These are phyloP conservation scores for Calonectria pseudoreteaudii DNA, from an alignment of 2,329 filamentous ascomycete genomes.

Conservation along the genomic window DNA sequence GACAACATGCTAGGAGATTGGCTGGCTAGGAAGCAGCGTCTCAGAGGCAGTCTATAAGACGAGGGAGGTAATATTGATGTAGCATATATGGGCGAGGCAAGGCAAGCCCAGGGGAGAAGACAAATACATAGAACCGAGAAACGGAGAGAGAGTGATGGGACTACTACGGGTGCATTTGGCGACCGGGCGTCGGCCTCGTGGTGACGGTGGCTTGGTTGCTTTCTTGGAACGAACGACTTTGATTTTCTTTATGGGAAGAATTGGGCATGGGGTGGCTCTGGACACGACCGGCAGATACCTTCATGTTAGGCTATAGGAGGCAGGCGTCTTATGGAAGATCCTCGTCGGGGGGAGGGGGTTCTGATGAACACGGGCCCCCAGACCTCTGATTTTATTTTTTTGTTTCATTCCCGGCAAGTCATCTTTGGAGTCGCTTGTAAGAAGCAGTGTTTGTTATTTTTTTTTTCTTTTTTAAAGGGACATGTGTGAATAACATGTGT, in stretches of 20 bases:
- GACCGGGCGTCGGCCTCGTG: slow-evolving; percentile 6
- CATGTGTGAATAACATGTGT: background rate
- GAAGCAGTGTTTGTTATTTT: background rate
- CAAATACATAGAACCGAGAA: background rate
- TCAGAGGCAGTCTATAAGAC: slow-evolving; percentile 61
- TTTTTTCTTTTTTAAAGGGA: background rate
- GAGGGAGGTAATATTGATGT: background rate
- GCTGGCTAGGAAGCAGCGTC: slow-evolving; percentile 77
- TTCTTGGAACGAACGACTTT: slow-evolving; percentile 42
- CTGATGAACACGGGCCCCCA: slow-evolving; percentile 40
- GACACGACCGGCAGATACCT: slow-evolving; percentile 38
- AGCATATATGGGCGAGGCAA: background rate
- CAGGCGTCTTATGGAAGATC: slow-evolving; percentile 41
- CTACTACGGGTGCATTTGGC: slow-evolving; percentile 16
- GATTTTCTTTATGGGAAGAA: slow-evolving; percentile 42
- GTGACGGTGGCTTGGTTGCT: slow-evolving; percentile 26
- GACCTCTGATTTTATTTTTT: slow-evolving; percentile 24
- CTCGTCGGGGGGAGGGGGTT: slow-evolving; percentile 34
- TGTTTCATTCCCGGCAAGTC: slow-evolving; percentile 19
- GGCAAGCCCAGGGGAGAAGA: background rate
- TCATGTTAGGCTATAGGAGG: slow-evolving; percentile 42
- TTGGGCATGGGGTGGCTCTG: slow-evolving; percentile 36
- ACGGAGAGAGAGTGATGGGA: slow-evolving; percentile 5
- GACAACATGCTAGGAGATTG: slow-evolving; percentile 89
- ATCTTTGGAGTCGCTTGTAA: background rate